These are phyloP conservation scores for Aspergillus coremiiformis DNA, from an alignment of 495 filamentous ascomycete genomes.

Conservation along the genomic window DNA sequence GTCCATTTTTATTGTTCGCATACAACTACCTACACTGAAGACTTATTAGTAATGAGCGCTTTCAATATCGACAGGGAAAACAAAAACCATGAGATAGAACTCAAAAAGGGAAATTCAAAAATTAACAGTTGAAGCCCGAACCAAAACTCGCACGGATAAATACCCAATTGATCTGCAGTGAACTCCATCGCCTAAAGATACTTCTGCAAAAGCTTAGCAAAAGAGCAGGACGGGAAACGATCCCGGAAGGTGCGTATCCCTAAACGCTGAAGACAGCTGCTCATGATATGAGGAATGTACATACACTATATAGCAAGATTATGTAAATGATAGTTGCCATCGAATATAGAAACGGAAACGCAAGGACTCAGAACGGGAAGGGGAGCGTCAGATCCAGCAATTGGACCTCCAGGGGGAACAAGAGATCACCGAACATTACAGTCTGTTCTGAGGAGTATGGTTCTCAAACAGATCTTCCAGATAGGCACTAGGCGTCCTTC, in stretches of 20 bases:
- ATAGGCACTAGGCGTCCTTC: constrained; percentile 82
- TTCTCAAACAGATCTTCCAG: constrained; percentile 86
- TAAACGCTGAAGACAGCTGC: not conserved
- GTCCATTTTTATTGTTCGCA: not conserved
- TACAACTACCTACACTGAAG: not conserved
- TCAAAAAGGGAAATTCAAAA: not conserved
- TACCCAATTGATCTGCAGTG: not conserved
- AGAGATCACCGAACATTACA: not conserved
- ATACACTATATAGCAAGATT: not conserved
- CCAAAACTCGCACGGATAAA: not conserved
- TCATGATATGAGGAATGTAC: not conserved
- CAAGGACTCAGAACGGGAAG: not conserved
- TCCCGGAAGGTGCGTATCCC: not conserved
- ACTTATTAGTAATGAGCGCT: not conserved
- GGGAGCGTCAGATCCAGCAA: not conserved
- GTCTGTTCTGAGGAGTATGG: constrained; percentile 31
- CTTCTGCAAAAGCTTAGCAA: not conserved
- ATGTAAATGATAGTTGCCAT: not conserved
- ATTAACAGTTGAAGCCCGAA: not conserved
- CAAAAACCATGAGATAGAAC: not conserved
- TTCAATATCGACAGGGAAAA: constrained; percentile 2
- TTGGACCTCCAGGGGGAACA: not conserved
- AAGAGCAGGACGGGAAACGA: not conserved
- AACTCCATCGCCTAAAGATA: constrained; percentile 5
- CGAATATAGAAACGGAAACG: not conserved